Conservation (phyloP, 371 early-diverging fungal genomes). For the Globomyces sp. region DNA sequence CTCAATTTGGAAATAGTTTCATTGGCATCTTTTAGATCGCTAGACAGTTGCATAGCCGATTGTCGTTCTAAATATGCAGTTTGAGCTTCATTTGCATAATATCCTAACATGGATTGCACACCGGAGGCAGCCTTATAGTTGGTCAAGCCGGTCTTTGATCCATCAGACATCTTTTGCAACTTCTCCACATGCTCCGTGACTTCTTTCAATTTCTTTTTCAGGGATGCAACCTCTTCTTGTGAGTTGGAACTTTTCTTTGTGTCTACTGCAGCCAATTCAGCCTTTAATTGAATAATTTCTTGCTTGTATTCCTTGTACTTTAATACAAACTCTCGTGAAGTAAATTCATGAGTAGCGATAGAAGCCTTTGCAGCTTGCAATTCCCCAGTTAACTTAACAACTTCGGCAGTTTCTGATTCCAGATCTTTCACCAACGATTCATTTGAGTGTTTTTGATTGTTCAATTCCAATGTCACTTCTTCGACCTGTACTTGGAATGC, state of each 20-base stretch:
- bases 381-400: not conserved
- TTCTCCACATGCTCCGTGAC: no score
- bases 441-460: not conserved
- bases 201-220: no score
- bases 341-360: not conserved
- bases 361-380: not conserved
- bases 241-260: not conserved
- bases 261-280: not conserved
- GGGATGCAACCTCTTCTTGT: no score
- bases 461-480: not conserved
- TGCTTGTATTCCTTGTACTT: not conserved
- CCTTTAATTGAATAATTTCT: not conserved
- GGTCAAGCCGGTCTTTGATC: no score
- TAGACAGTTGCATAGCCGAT: no score
- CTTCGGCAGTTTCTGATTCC: not conserved
- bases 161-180: no score
- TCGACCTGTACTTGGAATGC: not conserved
- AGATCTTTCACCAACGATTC: not conserved
- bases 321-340: not conserved
- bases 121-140: no score
- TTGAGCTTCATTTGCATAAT: no score
- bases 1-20: no score
- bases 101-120: no score
- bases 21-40: no score
- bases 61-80: no score